Evolutionary conservation across 2,329 filamentous ascomycete genomes (phyloP).

Genomic region (Lachnellula subtilissima): DNA sequence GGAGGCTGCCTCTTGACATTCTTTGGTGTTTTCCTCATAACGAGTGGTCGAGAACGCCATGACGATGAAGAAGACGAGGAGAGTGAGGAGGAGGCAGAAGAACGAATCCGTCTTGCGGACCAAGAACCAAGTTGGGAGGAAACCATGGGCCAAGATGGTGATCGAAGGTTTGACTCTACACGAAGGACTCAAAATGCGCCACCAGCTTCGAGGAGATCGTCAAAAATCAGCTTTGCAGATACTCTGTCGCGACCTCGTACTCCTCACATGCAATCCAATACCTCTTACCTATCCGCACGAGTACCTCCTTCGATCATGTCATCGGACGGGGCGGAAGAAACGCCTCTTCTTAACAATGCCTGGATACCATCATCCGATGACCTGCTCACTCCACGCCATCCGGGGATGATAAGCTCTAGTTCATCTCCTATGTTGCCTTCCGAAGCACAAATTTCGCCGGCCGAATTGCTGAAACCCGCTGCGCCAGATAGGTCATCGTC

Average conservation of each 20-base stretch:
- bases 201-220: constrained; percentile 21
- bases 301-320: constrained; percentile 10
- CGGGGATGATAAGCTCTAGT: constrained; percentile 19
- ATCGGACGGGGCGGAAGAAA: constrained; percentile 12
- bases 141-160: constrained; percentile 4
- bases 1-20: constrained; percentile 91
- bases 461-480: constrained; percentile 18
- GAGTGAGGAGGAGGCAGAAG: constrained; percentile 57
- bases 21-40: constrained; percentile 95
- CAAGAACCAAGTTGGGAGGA: constrained; percentile 39
- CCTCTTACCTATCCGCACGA: constrained; percentile 17
- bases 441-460: constrained; percentile 24
- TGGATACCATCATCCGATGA: constrained; percentile 24
- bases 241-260: constrained; percentile 18
- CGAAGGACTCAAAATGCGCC: constrained; percentile 12
- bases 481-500: constrained; percentile 23
- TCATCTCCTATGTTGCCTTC: constrained; percentile 29
- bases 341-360: constrained; percentile 27
- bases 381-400: constrained; percentile 16
- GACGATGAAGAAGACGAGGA: constrained; percentile 56
- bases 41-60: constrained; percentile 65
- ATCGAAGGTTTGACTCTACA: constrained; percentile 10
- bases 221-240: constrained; percentile 26
- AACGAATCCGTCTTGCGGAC: constrained; percentile 54
- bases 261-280: constrained; percentile 20